Evolutionary conservation across 345 rosid species (phyloP).

Genomic region (Triadica sebifera): DNA sequence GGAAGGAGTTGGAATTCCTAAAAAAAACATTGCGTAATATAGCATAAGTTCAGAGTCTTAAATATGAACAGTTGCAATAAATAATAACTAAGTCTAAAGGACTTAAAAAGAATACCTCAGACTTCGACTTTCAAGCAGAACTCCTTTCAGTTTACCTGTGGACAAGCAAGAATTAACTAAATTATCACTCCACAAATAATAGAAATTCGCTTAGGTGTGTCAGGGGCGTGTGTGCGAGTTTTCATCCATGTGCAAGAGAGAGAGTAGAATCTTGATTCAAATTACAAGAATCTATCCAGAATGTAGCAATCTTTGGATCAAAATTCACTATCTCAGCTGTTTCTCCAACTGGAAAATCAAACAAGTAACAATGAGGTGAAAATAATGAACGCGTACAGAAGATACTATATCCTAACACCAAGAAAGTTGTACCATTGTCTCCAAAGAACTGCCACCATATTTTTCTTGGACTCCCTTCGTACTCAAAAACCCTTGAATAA

Average conservation of each 20-base stretch:
- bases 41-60: neutral
- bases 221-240: neutral
- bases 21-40: neutral
- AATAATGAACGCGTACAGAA: neutral
- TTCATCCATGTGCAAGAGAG: neutral
- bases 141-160: constrained; percentile 89
- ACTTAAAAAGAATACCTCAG: constrained; percentile 56
- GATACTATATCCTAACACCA: neutral
- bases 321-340: constrained; percentile 76
- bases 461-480: constrained; percentile 88
- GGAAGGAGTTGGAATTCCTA: constrained; percentile 90
- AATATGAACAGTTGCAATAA: neutral
- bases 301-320: constrained; percentile 87
- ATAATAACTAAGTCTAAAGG: neutral
- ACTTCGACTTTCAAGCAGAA: constrained; percentile 89
- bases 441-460: constrained; percentile 96
- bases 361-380: constrained; percentile 4
- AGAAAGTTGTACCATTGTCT: constrained; percentile 64
- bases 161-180: constrained; percentile 1
- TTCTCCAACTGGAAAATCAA: constrained; percentile 70
- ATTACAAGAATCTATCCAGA: constrained; percentile 92
- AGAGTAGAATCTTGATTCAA: neutral
- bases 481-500: constrained; percentile 89
- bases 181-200: neutral
- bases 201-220: neutral